These are phyloP conservation scores for Cyberlindnera lachancei DNA, from an alignment of 805 yeast species.

Conservation along the genomic window DNA sequence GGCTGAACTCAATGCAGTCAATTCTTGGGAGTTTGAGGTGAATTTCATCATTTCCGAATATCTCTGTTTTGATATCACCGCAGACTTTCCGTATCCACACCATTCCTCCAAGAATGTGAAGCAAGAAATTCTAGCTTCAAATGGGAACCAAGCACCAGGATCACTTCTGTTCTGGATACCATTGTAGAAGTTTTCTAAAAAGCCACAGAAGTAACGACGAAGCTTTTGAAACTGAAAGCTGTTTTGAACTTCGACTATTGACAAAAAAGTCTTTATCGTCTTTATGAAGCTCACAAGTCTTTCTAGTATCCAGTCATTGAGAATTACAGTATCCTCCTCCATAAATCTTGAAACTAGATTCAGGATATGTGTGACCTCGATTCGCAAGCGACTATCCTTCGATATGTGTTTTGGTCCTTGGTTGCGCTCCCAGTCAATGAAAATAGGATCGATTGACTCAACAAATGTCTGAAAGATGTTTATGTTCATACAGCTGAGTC, in stretches of 20 bases:
- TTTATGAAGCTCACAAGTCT: conserved; percentile 57
- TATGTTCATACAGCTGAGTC: conserved; percentile 82
- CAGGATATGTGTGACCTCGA: conserved; percentile 74
- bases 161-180: conserved; percentile 40
- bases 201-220: conserved; percentile 76
- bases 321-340: conserved; percentile 38
- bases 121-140: conserved; percentile 76
- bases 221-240: conserved; percentile 68
- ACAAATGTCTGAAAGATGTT: conserved; percentile 79
- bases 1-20: conserved; percentile 55
- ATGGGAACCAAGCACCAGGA: conserved; percentile 60
- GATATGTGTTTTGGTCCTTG: conserved; percentile 25
- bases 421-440: conserved; percentile 50
- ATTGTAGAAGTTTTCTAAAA: conserved; percentile 65
- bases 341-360: conserved; percentile 61
- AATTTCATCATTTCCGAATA: conserved; percentile 48
- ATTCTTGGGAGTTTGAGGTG: conserved; percentile 28
- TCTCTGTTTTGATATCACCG: conserved; percentile 54
- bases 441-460: conserved; percentile 60
- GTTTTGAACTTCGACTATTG: conserved; percentile 48
- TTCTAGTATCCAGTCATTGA: conserved; percentile 63
- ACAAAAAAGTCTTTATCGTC: conserved; percentile 52
- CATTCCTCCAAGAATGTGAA: conserved; percentile 83
- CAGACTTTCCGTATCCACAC: conserved; percentile 83
- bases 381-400: conserved; percentile 43